Percentiles rank a stretch among this genome's conserved stretches.
Conservation (phyloP, 1,284 basidiomycete genomes). For the Marasmius sp. region DNA sequence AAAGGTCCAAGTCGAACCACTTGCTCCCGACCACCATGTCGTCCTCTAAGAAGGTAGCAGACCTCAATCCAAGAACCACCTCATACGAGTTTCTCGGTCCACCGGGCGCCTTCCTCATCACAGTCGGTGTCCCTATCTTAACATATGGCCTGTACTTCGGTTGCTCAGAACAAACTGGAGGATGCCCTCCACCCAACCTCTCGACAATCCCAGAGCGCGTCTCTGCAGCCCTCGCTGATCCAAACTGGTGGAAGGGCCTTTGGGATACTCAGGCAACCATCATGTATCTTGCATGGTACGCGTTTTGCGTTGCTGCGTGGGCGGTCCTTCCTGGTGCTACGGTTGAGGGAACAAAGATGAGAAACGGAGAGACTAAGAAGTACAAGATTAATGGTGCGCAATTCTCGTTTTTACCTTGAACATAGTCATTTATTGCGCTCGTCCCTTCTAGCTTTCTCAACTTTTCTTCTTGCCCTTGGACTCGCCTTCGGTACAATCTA, state of each 20-base stretch:
- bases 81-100: slow-evolving; percentile 88
- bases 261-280: slow-evolving; percentile 80
- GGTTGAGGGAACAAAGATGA: slow-evolving; percentile 77
- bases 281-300: slow-evolving; percentile 90
- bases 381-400: slow-evolving; percentile 94
- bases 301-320: slow-evolving; percentile 85
- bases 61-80: slow-evolving; percentile 66
- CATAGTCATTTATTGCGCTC: background rate
- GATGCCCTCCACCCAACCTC: slow-evolving; percentile 64
- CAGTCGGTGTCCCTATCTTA: slow-evolving; percentile 70
- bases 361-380: slow-evolving; percentile 75
- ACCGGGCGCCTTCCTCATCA: slow-evolving; percentile 74
- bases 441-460: slow-evolving; percentile 72
- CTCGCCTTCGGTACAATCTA: slow-evolving; percentile 67
- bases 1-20: background rate
- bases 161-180: slow-evolving; percentile 78
- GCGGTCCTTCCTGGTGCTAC: slow-evolving; percentile 83
- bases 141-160: slow-evolving; percentile 84
- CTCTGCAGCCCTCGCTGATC: slow-evolving; percentile 45
- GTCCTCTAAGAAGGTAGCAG: slow-evolving; percentile 21
- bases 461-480: slow-evolving; percentile 79
- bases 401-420: background rate
- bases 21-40: slow-evolving; percentile 13
- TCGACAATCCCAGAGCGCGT: slow-evolving; percentile 45
- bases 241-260: slow-evolving; percentile 67